A percentile compares a stretch with the other conserved stretches of the same genome.
Conservation (phyloP, 2,329 filamentous ascomycete species). For the Venturia oleaginea region DNA sequence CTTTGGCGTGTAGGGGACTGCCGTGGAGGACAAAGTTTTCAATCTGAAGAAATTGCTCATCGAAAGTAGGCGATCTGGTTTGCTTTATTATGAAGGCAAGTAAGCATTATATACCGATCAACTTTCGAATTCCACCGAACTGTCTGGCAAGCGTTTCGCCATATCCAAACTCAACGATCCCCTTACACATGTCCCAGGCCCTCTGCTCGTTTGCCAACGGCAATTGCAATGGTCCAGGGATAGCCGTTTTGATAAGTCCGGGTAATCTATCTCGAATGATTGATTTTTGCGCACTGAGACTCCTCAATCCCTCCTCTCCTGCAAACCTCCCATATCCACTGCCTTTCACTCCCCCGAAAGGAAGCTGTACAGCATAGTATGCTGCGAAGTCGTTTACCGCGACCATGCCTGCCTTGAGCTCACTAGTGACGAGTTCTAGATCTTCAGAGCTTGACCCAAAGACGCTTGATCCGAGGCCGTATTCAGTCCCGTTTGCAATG, state of each 20-base stretch:
- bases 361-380: constrained; percentile 88
- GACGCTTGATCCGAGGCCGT: constrained; percentile 80
- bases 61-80: neutral
- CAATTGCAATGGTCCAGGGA: constrained; percentile 73
- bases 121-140: constrained; percentile 31
- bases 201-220: constrained; percentile 47
- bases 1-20: too few species aligned
- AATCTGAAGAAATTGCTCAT: too few species aligned
- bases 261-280: constrained; percentile 68
- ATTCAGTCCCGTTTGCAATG: constrained; percentile 75
- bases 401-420: constrained; percentile 79
- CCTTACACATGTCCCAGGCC: constrained; percentile 35
- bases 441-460: constrained; percentile 60
- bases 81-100: neutral
- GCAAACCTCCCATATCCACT: constrained; percentile 89
- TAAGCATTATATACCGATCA: constrained; percentile 24
- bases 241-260: constrained; percentile 55
- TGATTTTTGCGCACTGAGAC: constrained; percentile 79
- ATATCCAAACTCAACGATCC: constrained; percentile 41
- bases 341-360: constrained; percentile 84
- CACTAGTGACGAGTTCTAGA: constrained; percentile 55
- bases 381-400: constrained; percentile 91
- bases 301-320: constrained; percentile 76
- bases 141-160: constrained; percentile 31
- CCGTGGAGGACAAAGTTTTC: too few species aligned